These are phyloP conservation scores for Torulaspora delbrueckii DNA, from an alignment of 805 yeast species.

Conservation along the genomic window DNA sequence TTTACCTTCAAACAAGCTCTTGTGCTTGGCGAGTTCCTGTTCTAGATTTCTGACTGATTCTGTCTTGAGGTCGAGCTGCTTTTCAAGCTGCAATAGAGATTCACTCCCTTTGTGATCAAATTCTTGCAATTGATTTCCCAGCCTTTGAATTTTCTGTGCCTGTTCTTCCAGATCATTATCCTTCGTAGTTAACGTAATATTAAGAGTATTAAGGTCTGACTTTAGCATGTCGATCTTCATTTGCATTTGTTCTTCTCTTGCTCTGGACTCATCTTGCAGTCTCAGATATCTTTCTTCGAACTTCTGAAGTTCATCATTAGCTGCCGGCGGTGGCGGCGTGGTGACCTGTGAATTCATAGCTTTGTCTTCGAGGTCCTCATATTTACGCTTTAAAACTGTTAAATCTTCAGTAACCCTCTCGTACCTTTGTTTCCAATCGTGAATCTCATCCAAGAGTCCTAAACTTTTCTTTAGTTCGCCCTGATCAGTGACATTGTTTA, in stretches of 20 bases:
- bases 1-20: conserved; percentile 3
- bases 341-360: conserved; percentile 3
- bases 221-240: conserved; percentile 9
- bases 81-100: conserved; percentile 12
- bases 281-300: conserved; percentile 9
- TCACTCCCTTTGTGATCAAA: conserved; percentile 18
- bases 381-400: conserved; percentile 13
- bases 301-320: conserved; percentile 3
- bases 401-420: conserved; percentile 13
- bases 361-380: conserved; percentile 14
- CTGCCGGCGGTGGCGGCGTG: background rate
- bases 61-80: conserved; percentile 12
- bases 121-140: conserved; percentile 16
- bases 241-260: conserved; percentile 12
- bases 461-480: conserved; percentile 24
- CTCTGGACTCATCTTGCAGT: conserved; percentile 11
- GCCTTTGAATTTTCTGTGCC: conserved; percentile 14
- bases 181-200: conserved; percentile 12
- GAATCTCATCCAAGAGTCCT: conserved; percentile 23
- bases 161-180: conserved; percentile 14
- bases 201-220: conserved; percentile 13
- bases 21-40: conserved; percentile 3
- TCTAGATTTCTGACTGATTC: conserved; percentile 6
- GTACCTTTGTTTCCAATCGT: conserved; percentile 20
- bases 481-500: conserved; percentile 27